Evolutionary conservation across 164 flowering plant species (phyloP), one percentile per base, ranked within the genome.

Genomic region (Echeveria elegans): DNA sequence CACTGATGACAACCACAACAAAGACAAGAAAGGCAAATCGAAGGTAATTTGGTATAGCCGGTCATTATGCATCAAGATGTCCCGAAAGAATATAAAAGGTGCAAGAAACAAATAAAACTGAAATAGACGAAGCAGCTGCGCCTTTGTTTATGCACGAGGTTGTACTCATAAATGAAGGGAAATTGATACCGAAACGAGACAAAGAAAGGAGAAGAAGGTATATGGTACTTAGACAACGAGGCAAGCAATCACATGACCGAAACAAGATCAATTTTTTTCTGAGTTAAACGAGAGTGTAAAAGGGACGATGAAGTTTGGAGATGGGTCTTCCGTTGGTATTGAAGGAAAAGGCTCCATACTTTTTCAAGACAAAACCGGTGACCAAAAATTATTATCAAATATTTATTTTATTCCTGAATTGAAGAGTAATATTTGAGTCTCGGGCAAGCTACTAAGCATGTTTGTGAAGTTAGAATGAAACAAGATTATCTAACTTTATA

Each of bases 401-500:
- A 15, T 52, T 23, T 52, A 52, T 52, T 52, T 19, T 14, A 61
- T 61, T 23, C 64, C 34, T 18, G 64, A n/a, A 5, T 30, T 61
- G 29, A 61, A 61, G 34, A 61, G 64, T 28, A 61, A 61, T 30
- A 61, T 61, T 28, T 61, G 21, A 61, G 64, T 61, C 30, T 61
- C 5, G 64, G 64, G 6, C 64, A 61, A 15, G 64, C 64, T 30
- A 61, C 64, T 7, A 28, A 61, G 30, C 12, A 15, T 2, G 31
- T 7, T 5, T 61, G 64, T 61, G 64, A 61, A 2, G 34, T 61
- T 2, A 24, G 64, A 15, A 61, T 61, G 34, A 62, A 62, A 18
- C 30, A 5, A 26, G 18, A 62, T 11, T 1, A 0, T 1, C 65
- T 62, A 1, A 62, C 37, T 1, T 16, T 62, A 1, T 19, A 26